These are phyloP conservation scores for Eremomyces bilateralis DNA, from an alignment of 495 filamentous ascomycete genomes.

Conservation along the genomic window DNA sequence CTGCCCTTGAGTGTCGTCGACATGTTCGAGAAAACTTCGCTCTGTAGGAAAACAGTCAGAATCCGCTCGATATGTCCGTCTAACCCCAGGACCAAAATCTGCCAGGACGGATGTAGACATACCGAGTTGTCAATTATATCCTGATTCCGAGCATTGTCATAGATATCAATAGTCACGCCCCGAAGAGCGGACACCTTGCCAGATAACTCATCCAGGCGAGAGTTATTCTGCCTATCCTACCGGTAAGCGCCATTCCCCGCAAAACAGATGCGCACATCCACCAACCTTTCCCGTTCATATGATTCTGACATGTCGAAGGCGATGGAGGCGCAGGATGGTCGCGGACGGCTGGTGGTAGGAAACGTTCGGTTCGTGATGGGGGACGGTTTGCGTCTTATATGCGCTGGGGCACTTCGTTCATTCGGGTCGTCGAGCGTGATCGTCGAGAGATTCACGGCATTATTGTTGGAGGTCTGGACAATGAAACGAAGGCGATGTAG, in stretches of 20 bases:
- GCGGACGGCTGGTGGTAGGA: too few relatives aligned
- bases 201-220: slow-evolving; percentile 75
- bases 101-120: too few relatives aligned
- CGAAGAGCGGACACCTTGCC: slow-evolving; percentile 79
- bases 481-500: too few relatives aligned
- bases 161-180: slow-evolving; percentile 95
- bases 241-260: not conserved
- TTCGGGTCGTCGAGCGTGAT: too few relatives aligned
- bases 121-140: slow-evolving; percentile 69
- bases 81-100: too few relatives aligned
- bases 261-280: slow-evolving; percentile 3
- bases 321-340: too few relatives aligned
- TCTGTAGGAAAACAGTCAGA: slow-evolving; percentile 16
- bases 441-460: too few relatives aligned
- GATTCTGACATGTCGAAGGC: slow-evolving; percentile 87
- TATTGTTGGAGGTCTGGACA: too few relatives aligned
- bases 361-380: too few relatives aligned
- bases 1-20: slow-evolving; percentile 57
- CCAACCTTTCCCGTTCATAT: slow-evolving; percentile 74
- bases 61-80: not conserved
- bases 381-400: too few relatives aligned
- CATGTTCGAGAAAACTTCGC: slow-evolving; percentile 44
- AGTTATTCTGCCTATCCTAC: slow-evolving; percentile 60
- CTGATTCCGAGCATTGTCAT: slow-evolving; percentile 78
- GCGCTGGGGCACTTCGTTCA: too few relatives aligned